phyloP scores from a whole-genome alignment of 2,329 filamentous ascomycete genomes.

The Colletotrichum sp. region DNA sequence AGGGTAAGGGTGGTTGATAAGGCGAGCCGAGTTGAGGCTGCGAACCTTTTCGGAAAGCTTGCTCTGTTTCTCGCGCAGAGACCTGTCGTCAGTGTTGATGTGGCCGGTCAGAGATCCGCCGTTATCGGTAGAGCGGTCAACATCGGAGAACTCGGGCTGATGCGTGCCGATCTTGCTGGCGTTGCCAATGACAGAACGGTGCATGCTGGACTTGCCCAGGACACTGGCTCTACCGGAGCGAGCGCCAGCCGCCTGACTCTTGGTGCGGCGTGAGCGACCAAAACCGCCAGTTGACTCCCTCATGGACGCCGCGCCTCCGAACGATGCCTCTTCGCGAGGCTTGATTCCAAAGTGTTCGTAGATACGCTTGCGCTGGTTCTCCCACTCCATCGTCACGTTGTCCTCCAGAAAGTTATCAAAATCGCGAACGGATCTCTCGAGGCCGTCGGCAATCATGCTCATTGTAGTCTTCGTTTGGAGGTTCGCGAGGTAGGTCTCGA shows the following conservation, averaged over 20 bases:
- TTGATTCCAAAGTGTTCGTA: conserved; percentile 96
- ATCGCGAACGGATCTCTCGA: conserved; percentile 86
- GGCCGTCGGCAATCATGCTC: conserved; percentile 89
- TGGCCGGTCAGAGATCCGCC: conserved; percentile 49
- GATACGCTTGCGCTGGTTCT: conserved; percentile 88
- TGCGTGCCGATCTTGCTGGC: conserved; percentile 68
- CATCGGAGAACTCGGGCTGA: conserved; percentile 70
- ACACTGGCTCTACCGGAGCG: conserved; percentile 53
- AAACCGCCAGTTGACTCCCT: conserved; percentile 61
- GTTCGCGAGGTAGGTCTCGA: conserved; percentile 82
- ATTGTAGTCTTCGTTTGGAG: conserved; percentile 90
- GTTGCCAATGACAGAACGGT: conserved; percentile 86
- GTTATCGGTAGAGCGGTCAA: conserved; percentile 61
- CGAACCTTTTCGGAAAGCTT: conserved; percentile 82
- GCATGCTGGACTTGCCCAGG: conserved; percentile 68
- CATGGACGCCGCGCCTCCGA: conserved; percentile 39
- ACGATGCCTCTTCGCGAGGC: conserved; percentile 52
- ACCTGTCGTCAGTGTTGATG: conserved; percentile 71
- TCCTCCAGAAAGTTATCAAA: conserved; percentile 95
- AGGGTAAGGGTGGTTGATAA: conserved; percentile 71
- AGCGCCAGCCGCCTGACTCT: conserved; percentile 59
- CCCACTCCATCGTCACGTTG: conserved; percentile 95
- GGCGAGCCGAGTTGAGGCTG: conserved; percentile 75
- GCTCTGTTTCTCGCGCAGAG: conserved; percentile 82
- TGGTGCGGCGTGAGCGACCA: conserved; percentile 62